A percentile compares a stretch with the other conserved stretches of the same genome.
phyloP scores from a whole-genome alignment of 2,329 filamentous ascomycete species.

The Penicillium corylophilum region DNA sequence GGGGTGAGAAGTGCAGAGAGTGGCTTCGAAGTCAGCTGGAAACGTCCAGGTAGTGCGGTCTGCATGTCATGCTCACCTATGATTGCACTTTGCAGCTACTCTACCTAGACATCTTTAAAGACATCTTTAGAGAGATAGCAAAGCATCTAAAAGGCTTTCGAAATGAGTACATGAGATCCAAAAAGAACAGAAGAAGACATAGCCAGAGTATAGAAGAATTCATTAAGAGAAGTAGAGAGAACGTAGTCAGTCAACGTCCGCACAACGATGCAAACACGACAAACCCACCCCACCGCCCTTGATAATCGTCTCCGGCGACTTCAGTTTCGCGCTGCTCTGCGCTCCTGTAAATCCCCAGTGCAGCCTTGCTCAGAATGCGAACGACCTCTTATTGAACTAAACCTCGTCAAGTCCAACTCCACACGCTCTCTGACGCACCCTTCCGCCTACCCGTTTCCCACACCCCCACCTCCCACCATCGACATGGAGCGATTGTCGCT shows the following conservation, averaged over 20 bases:
- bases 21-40: neutral
- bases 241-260: constrained; percentile 1
- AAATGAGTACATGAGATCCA: neutral
- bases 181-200: neutral
- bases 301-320: constrained; percentile 9
- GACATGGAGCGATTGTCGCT: constrained; percentile 39
- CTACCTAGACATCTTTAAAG: neutral
- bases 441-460: constrained; percentile 7
- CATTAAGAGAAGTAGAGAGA: neutral
- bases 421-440: constrained; percentile 1
- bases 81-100: neutral
- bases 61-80: neutral
- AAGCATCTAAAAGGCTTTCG: neutral
- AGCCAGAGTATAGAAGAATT: neutral
- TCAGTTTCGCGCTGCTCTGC: neutral
- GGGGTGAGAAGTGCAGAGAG: neutral
- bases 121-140: neutral
- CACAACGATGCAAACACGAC: constrained; percentile 20
- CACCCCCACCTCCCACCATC: constrained; percentile 10
- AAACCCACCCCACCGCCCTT: constrained; percentile 24
- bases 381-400: constrained; percentile 1
- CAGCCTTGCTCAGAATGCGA: constrained; percentile 18
- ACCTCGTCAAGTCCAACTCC: neutral
- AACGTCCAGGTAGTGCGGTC: neutral
- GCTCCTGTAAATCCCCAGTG: constrained; percentile 2